These are phyloP conservation scores for Aspergillus proliferans DNA, from an alignment of 2,329 filamentous ascomycete species.

Conservation along the genomic window DNA sequence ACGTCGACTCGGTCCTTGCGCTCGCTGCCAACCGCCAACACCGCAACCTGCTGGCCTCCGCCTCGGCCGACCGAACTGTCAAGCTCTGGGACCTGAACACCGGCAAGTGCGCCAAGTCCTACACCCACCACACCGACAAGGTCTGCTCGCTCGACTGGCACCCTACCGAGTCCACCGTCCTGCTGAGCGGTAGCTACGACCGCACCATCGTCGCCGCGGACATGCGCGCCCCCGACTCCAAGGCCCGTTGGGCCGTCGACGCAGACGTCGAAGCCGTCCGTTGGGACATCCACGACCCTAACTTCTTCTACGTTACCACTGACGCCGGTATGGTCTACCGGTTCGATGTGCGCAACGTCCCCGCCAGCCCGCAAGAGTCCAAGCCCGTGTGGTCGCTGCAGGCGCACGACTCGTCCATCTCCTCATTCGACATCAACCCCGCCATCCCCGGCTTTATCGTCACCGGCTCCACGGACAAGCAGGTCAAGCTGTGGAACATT, in stretches of 20 bases:
- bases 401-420: conserved; percentile 87
- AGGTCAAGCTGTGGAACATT: conserved; percentile 95
- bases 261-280: conserved; percentile 87
- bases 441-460: conserved; percentile 86
- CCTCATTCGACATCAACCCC: conserved; percentile 86
- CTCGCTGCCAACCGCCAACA: conserved; percentile 90
- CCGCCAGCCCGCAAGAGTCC: conserved; percentile 63
- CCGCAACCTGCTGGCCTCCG: conserved; percentile 87
- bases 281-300: conserved; percentile 89
- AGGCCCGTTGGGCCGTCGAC: conserved; percentile 86
- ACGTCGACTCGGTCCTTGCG: conserved; percentile 88
- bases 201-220: conserved; percentile 89
- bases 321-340: conserved; percentile 89
- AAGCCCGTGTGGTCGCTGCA: conserved; percentile 93
- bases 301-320: conserved; percentile 93
- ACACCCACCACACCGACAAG: conserved; percentile 93
- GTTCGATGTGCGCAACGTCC: conserved; percentile 75
- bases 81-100: conserved; percentile 98
- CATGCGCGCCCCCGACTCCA: conserved; percentile 85
- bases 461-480: conserved; percentile 89
- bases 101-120: conserved; percentile 87
- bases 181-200: conserved; percentile 92
- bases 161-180: conserved; percentile 73
- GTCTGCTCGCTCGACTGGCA: conserved; percentile 96
- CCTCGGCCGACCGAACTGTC: conserved; percentile 92